Conservation (phyloP, 2,329 filamentous ascomycete genomes). For the Venturiaceae sp. region DNA sequence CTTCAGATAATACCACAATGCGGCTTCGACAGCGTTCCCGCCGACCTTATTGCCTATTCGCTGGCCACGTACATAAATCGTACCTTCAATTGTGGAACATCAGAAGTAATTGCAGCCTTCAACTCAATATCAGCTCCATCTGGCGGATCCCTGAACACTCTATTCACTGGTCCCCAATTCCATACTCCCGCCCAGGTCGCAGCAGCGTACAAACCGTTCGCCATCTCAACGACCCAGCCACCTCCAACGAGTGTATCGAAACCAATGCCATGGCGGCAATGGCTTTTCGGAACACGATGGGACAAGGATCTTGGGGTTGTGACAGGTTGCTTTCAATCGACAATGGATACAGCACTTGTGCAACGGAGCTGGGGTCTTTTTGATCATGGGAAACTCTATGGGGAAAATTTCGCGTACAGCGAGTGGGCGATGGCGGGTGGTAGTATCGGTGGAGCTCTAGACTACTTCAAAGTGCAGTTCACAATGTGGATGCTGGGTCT, state of each 20-base stretch:
- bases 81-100: constrained; percentile 38
- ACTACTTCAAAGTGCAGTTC: constrained; percentile 34
- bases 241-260: background rate
- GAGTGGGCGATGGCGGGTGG: constrained; percentile 46
- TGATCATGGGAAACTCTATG: constrained; percentile 41
- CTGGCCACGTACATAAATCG: constrained; percentile 40
- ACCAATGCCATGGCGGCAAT: constrained; percentile 19
- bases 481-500: constrained; percentile 28
- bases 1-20: constrained; percentile 46
- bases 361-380: constrained; percentile 51
- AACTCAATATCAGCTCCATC: constrained; percentile 41
- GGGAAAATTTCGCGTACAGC: constrained; percentile 46
- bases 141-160: constrained; percentile 54
- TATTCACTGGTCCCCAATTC: constrained; percentile 45
- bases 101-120: constrained; percentile 41
- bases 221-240: constrained; percentile 29
- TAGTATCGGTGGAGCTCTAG: constrained; percentile 33
- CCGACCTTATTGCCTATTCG: constrained; percentile 47
- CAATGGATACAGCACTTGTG: constrained; percentile 46
- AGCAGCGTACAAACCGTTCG: constrained; percentile 39
- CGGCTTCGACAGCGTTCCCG: constrained; percentile 51
- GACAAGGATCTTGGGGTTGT: constrained; percentile 49
- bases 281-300: constrained; percentile 41
- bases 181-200: constrained; percentile 36
- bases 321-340: constrained; percentile 42